phyloP scores from a whole-genome alignment of 176 grass and related monocot genomes.

The Lolium perenne region DNA sequence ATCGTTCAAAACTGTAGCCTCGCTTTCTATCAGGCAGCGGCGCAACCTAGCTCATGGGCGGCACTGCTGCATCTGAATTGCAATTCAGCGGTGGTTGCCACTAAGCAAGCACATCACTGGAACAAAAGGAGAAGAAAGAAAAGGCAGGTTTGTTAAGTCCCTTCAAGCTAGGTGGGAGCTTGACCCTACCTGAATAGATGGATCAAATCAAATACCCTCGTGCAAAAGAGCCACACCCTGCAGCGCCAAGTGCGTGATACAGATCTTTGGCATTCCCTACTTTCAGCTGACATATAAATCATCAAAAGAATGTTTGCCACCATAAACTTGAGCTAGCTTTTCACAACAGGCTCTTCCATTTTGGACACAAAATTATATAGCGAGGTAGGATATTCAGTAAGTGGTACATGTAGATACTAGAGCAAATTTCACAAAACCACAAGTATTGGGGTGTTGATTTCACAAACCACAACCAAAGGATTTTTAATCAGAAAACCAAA shows the following conservation, averaged over 20 bases:
- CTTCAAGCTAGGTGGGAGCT: constrained; percentile 38
- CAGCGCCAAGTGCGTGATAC: constrained; percentile 15
- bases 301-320: constrained; percentile 35
- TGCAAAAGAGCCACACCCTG: constrained; percentile 16
- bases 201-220: constrained; percentile 35
- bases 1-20: neutral
- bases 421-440: too few relatives aligned
- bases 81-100: constrained; percentile 42
- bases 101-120: constrained; percentile 21
- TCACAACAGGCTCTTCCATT: neutral
- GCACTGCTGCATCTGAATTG: constrained; percentile 17
- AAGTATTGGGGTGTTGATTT: too few relatives aligned
- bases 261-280: constrained; percentile 34
- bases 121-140: neutral
- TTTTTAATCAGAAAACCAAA: too few relatives aligned
- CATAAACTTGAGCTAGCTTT: constrained; percentile 30
- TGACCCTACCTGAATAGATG: constrained; percentile 43
- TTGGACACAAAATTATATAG: neutral
- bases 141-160: neutral
- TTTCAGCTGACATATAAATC: constrained; percentile 32
- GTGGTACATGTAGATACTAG: too few relatives aligned
- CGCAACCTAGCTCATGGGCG: neutral
- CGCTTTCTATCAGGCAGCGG: constrained; percentile 2
- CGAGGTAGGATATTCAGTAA: neutral
- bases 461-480: too few relatives aligned